Evolutionary conservation across 768 basidiomycete genomes (phyloP), one percentile per base, ranked within the genome.

Genomic region (Calvatia gigantea): DNA sequence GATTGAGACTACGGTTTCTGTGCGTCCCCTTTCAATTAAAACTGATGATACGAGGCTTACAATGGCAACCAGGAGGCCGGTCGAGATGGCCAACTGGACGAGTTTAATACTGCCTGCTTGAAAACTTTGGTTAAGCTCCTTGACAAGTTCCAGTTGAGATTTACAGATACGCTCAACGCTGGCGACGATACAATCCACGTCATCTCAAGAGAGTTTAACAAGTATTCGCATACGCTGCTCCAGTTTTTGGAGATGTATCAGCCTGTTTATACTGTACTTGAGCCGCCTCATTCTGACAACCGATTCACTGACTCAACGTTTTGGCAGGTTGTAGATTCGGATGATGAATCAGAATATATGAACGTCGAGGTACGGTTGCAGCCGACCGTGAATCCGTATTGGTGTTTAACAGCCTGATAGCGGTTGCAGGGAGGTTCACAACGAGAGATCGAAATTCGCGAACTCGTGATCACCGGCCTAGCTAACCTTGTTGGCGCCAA

Each of bases 401-500:
- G 9, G 12, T 21, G 17, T 35, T 39, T 28, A 23, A 7, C 23
- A 1, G 39, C 28, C 9, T 28, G 17, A 21, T 7, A 76, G 81
- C 79, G 73, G 67, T 69, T 71, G 56, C 72, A 73, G 11, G 56
- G n/a, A n/a, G n/a, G 67, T 5, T 76, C 78, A 5, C 78, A 78
- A 44, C 77, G 76, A 61, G 82, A 83, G 50, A 78, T 79, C 0
- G 85, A 87, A 54, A 70, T 91, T 37, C 82, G 87, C 12, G 87
- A 91, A 56, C 73, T 91, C 14, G 85, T 91, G 39, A 89, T 95
- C 56, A 80, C 83, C 4, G 91, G 89, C 1, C 79, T 96, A 6
- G 82, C 92, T 0, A 86, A 93, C 58, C 75, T 96, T 5, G 85
- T 96, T 53, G 82, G 79, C 31, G 82, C 91, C 11, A 96, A 96